Evolutionary conservation across 495 filamentous ascomycete species (phyloP).

Genomic region (Aspergillus leporis): DNA sequence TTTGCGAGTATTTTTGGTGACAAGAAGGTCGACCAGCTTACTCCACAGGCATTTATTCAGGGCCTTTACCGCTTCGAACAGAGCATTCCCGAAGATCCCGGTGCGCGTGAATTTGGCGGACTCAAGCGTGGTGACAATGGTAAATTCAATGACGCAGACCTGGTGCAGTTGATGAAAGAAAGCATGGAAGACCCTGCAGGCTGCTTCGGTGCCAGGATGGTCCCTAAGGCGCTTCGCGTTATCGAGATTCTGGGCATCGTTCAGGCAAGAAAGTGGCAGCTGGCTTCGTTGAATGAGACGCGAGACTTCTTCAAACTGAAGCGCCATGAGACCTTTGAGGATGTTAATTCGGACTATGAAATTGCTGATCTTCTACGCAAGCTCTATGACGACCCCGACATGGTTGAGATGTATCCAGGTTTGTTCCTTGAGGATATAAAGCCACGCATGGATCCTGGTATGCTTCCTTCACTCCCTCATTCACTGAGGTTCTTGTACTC

Average conservation of each 20-base stretch:
- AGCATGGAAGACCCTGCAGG: constrained; percentile 27
- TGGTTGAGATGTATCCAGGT: constrained; percentile 72
- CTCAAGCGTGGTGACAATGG: constrained; percentile 10
- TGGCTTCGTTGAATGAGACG: constrained; percentile 76
- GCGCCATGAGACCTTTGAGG: constrained; percentile 68
- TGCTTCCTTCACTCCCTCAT: constrained; percentile 37
- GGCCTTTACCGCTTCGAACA: constrained; percentile 54
- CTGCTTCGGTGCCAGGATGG: constrained; percentile 60
- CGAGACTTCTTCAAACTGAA: constrained; percentile 70
- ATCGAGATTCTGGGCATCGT: constrained; percentile 76
- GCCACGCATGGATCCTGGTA: constrained; percentile 50
- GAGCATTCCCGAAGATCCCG: constrained; percentile 23
- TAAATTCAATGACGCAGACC: constrained; percentile 18
- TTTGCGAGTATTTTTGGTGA: constrained; percentile 31
- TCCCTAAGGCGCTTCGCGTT: constrained; percentile 64
- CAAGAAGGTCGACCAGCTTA: constrained; percentile 40
- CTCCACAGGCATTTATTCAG: constrained; percentile 50
- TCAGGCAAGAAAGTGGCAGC: constrained; percentile 70
- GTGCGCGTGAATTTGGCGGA: constrained; percentile 17
- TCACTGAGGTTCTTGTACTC: not conserved
- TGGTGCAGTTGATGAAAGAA: constrained; percentile 19
- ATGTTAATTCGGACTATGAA: constrained; percentile 68
- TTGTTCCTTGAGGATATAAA: constrained; percentile 74
- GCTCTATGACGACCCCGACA: constrained; percentile 70
- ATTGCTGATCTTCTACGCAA: constrained; percentile 63